Base-by-base conservation (phyloP, 805 yeast species). In the Wickerhamomyces queroliae region DNA sequence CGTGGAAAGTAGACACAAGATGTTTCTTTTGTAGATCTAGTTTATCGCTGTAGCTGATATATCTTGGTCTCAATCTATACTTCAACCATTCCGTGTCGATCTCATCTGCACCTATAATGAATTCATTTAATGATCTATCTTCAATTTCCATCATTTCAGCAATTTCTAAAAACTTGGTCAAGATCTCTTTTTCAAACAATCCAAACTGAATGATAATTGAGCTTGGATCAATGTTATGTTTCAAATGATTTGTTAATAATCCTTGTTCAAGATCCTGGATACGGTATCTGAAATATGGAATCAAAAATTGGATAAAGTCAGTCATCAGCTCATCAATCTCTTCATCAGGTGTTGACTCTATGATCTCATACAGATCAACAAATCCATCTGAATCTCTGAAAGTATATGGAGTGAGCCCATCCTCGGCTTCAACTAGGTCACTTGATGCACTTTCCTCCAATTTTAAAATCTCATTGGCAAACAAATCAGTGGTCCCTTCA, bases 71-170 rank as follows among this genome's bases (percentile, higher is more conserved):
- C 24, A 48, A 22, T 40, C 59, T 46, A 24, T 44, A 43, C 10
- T 45, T 46, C 8, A 45, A n/a, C 60, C 59, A 44, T 33, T 50
- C 44, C 16, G 44, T 44, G 36, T 44, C 54, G 48, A 50, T 23
- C 37, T 53, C 41, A 46, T 44, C 52, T 7, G 46, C 39, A 8
- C 45, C 55, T 7, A 52, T 16, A 18, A 51, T 37, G 19, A 54
- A 33, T 2, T 49, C 48, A n/a, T n/a, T n/a, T 19, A 49, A 30
- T 13, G 40, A 40, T 1, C 38, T 45, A 4, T 53, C 47, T 5
- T 42, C 44, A 10, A 25, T 33, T 7, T 22, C n/a, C 16, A 16
- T 17, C 2, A 15, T 3, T 3, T 36, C 33, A 12, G 38, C 38
- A 7, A 40, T 36, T 4, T 30, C 30, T 5, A 20, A 15, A 36